Evolutionary conservation across 306 rosid genomes (phyloP), one percentile per base, ranked within the genome.

Genomic region (Bauhinia variegata): DNA sequence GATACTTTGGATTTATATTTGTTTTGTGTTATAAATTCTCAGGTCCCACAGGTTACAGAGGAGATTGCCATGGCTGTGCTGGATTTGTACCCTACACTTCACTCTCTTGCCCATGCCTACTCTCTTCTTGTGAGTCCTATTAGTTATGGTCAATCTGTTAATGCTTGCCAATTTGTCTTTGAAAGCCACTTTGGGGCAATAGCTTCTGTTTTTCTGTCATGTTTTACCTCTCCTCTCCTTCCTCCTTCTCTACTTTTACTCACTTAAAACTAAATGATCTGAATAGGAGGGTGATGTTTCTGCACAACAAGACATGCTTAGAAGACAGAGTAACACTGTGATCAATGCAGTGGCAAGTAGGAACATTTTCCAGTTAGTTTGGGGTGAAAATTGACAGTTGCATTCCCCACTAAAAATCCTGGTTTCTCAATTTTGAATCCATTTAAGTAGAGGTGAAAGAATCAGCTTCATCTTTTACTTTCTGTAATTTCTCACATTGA

Each of bases 1-100:
- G 43, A 57, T 28, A 31, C 1, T 16, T 11, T 61, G 41, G 11
- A 65, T 19, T 73, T 41, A 14, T 10, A 53, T 51, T 54, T 37
- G 32, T 42, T 33, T 63, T 8, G 56, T 54, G n/a, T 13, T 60
- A 31, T 48, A 33, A 48, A 77, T 85, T 73, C 88, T 73, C 88
- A 92, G 98, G 96, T 88, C n/a, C 91, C 96, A 46, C 96, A 89
- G 68, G 95, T 93, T 54, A 93, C 98, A n/a, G 98, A 93, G 84
- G 98, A 88, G 73, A 75, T 86, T 81, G 98, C 98, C 60, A 62
- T 89, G 79, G 81, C 91, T 47, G 96, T 89, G 77, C 71, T 89
- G 84, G 96, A 89, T 74, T 52, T 89, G 79, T 88, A 86, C 68
- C 96, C 97, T 3, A 93, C 98, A 28, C 79, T 86, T 78, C 34